A percentile compares a stretch with the other conserved stretches of the same genome.
Evolutionary conservation across 257 asterid species (phyloP).

Genomic region (Plantago ovata): DNA sequence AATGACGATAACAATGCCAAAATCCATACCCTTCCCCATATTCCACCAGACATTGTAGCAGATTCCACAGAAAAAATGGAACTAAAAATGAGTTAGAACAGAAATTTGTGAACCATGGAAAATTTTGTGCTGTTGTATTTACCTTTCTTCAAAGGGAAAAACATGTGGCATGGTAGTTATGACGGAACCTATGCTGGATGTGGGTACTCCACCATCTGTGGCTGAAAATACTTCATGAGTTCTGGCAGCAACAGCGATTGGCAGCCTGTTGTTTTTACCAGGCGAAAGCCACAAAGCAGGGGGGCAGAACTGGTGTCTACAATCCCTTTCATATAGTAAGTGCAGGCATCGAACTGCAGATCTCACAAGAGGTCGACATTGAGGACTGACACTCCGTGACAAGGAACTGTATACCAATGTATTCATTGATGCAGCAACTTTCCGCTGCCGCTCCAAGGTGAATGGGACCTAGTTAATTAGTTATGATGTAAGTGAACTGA

Average conservation of each 20-base stretch:
- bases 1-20: too few relatives aligned
- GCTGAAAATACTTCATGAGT: conserved; percentile 65
- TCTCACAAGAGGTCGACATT: conserved; percentile 51
- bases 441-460: conserved; percentile 78
- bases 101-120: conserved; percentile 10
- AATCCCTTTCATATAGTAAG: conserved; percentile 87
- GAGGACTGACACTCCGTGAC: conserved; percentile 40
- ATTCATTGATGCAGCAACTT: conserved; percentile 68
- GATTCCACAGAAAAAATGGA: too few relatives aligned
- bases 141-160: conserved; percentile 97
- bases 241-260: conserved; percentile 92
- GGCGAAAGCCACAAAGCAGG: conserved; percentile 95
- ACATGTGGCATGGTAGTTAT: conserved; percentile 85
- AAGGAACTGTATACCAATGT: conserved; percentile 77
- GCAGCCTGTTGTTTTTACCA: conserved; percentile 75
- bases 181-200: conserved; percentile 59
- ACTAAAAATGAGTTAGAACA: too few relatives aligned
- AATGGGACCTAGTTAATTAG: conserved; percentile 66
- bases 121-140: conserved; percentile 15
- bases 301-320: conserved; percentile 87
- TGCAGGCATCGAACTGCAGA: conserved; percentile 91
- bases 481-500: conserved; percentile 14
- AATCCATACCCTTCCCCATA: too few relatives aligned
- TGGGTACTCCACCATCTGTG: conserved; percentile 47
- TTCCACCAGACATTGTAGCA: too few relatives aligned